Conservation (phyloP, 352 stramenopile genomes). For the Lagenidium sp. region DNA sequence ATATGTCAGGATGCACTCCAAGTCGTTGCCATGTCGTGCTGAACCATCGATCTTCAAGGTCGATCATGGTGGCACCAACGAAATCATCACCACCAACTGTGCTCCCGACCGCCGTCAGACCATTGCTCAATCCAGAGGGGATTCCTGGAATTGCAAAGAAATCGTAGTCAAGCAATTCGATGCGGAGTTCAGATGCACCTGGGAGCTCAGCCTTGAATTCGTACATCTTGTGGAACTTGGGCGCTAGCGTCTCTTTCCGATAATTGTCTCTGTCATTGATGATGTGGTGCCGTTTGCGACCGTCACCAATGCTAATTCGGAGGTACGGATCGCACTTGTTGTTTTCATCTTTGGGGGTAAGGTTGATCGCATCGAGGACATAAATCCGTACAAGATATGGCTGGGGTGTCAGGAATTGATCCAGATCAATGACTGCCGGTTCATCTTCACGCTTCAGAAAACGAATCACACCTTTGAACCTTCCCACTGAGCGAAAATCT, state of each 20-base stretch:
- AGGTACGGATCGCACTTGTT: slow-evolving; percentile 85
- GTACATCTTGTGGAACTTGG: slow-evolving; percentile 89
- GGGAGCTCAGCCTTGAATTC: slow-evolving; percentile 88
- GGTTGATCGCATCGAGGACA: slow-evolving; percentile 68
- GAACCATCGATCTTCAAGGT: slow-evolving; percentile 92
- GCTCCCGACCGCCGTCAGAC: slow-evolving; percentile 31
- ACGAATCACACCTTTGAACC: slow-evolving; percentile 87
- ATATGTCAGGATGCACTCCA: slow-evolving; percentile 19
- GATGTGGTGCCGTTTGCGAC: slow-evolving; percentile 44
- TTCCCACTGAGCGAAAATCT: slow-evolving; percentile 53
- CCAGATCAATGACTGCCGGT: slow-evolving; percentile 58
- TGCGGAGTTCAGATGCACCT: slow-evolving; percentile 49
- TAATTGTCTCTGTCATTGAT: slow-evolving; percentile 82
- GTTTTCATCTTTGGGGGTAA: slow-evolving; percentile 77
- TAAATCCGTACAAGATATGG: slow-evolving; percentile 84
- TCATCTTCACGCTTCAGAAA: slow-evolving; percentile 67
- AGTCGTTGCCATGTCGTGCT: slow-evolving; percentile 77
- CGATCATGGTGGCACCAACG: slow-evolving; percentile 88
- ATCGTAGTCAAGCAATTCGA: slow-evolving; percentile 71
- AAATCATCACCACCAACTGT: slow-evolving; percentile 76
- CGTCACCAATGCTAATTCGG: slow-evolving; percentile 68
- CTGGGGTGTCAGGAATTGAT: slow-evolving; percentile 64
- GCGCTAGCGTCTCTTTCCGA: slow-evolving; percentile 54
- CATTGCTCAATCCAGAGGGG: slow-evolving; percentile 39
- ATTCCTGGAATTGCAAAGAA: slow-evolving; percentile 54